Evolutionary conservation across 129 eudicot species (phyloP).

Genomic region (Solidago caesia): DNA sequence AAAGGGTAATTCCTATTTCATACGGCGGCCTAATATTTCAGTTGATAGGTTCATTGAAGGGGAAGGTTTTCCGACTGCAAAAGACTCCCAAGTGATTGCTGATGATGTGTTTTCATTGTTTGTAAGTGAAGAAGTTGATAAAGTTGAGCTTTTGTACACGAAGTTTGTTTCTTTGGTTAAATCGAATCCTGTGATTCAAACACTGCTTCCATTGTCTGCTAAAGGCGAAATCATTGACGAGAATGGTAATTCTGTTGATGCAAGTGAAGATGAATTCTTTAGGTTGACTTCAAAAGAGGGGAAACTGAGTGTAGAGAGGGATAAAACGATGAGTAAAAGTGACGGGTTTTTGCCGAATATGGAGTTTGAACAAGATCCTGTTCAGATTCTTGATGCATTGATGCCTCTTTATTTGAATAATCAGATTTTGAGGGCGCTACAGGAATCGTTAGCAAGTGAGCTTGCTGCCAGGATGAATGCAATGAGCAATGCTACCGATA

Average conservation of each 20-base stretch:
- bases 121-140: constrained; percentile 84
- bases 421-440: constrained; percentile 91
- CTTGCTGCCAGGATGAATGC: constrained; percentile 89
- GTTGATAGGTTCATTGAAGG: constrained; percentile 70
- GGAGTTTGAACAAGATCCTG: constrained; percentile 90
- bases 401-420: constrained; percentile 83
- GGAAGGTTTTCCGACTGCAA: constrained; percentile 57
- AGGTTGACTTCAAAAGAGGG: constrained; percentile 69
- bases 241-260: constrained; percentile 63
- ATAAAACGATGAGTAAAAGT: constrained; percentile 28
- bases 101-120: constrained; percentile 73
- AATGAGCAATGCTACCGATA: constrained; percentile 82
- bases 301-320: constrained; percentile 66
- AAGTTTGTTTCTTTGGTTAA: constrained; percentile 72
- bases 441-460: constrained; percentile 85
- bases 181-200: constrained; percentile 70
- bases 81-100: constrained; percentile 79
- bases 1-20: constrained; percentile 72
- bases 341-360: constrained; percentile 47
- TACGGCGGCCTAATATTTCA: constrained; percentile 27
- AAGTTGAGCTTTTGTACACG: constrained; percentile 75
- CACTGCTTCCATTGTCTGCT: constrained; percentile 66
- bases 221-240: constrained; percentile 58
- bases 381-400: constrained; percentile 88
- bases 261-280: constrained; percentile 69